These are phyloP conservation scores for Penicillium sp. DNA, from an alignment of 2,329 filamentous ascomycete species.

Conservation along the genomic window DNA sequence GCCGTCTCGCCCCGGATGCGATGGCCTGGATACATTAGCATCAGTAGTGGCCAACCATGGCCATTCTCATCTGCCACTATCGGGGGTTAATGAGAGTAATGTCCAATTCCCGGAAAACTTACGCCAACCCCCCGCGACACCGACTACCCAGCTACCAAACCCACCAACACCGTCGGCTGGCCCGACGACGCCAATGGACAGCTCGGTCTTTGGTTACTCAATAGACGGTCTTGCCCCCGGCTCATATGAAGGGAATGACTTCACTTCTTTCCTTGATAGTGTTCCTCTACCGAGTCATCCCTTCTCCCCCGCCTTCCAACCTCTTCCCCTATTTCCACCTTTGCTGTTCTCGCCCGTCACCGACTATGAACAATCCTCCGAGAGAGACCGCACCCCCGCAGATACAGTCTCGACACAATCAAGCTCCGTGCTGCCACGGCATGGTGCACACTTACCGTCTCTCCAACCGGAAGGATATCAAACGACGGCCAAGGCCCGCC, in stretches of 20 bases:
- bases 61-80: conserved; percentile 13
- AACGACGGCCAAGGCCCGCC: conserved; percentile 27
- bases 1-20: conserved; percentile 21
- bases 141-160: conserved; percentile 11
- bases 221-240: conserved; percentile 17
- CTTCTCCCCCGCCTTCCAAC: conserved; percentile 39
- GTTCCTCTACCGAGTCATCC: conserved; percentile 39
- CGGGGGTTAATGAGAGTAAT: conserved; percentile 14
- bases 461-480: conserved; percentile 38
- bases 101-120: conserved; percentile 15
- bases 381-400: conserved; percentile 15
- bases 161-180: conserved; percentile 18
- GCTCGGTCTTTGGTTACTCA: conserved; percentile 29
- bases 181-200: conserved; percentile 26
- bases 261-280: conserved; percentile 41
- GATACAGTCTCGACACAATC: conserved; percentile 28
- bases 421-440: conserved; percentile 36
- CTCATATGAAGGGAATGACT: conserved; percentile 37
- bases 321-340: conserved; percentile 36
- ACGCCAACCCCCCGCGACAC: conserved; percentile 16
- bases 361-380: conserved; percentile 30
- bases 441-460: conserved; percentile 38
- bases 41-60: conserved; percentile 31
- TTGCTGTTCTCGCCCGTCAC: conserved; percentile 30
- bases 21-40: conserved; percentile 34